Evolutionary conservation across 1,139 yeast genomes (phyloP).

Genomic region (Sugiyamaella xylanicola): DNA sequence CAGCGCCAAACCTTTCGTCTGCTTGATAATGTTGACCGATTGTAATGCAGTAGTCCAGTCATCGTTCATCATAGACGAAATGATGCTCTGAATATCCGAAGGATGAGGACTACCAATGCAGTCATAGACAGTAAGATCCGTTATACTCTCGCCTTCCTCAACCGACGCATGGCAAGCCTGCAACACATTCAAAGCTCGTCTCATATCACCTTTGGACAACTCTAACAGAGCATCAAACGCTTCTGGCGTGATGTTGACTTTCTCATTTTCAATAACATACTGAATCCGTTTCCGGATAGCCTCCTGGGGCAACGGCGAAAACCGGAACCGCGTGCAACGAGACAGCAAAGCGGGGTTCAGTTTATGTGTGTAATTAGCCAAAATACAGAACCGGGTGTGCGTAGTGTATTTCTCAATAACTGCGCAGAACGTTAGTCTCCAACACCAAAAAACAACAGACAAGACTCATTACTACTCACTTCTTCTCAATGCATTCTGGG

Average conservation of each 20-base stretch:
- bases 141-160: conserved; percentile 46
- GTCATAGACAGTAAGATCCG: conserved; percentile 78
- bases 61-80: conserved; percentile 76
- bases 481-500: conserved; percentile 92
- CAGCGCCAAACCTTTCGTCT: conserved; percentile 80
- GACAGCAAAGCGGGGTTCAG: conserved; percentile 92
- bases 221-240: conserved; percentile 69
- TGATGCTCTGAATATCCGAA: conserved; percentile 69
- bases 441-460: neutral
- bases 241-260: conserved; percentile 55
- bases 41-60: conserved; percentile 82
- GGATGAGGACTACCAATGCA: conserved; percentile 98
- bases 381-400: conserved; percentile 91
- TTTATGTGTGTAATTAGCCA: conserved; percentile 96
- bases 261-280: conserved; percentile 69
- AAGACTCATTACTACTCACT: conserved; percentile 39
- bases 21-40: conserved; percentile 65
- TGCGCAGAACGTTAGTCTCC: conserved; percentile 14
- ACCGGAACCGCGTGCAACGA: conserved; percentile 92
- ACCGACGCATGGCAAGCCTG: conserved; percentile 81
- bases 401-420: conserved; percentile 91
- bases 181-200: conserved; percentile 87
- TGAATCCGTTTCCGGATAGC: conserved; percentile 71
- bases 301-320: conserved; percentile 71
- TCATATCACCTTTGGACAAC: conserved; percentile 91